Evolutionary conservation across 352 stramenopile species (phyloP).

Genomic region (Pythium rhizo-oryzae): DNA sequence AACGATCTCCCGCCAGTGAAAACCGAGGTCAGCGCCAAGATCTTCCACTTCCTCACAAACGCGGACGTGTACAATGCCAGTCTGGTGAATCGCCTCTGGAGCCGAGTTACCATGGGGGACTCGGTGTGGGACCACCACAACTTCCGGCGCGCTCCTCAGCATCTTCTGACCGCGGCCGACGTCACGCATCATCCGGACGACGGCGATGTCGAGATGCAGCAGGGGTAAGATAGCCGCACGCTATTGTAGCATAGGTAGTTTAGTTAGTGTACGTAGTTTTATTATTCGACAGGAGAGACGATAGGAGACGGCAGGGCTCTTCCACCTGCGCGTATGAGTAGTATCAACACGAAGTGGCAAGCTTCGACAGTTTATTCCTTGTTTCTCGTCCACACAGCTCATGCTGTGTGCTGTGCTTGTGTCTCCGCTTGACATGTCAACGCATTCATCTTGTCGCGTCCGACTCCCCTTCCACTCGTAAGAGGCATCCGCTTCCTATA

Average conservation of each 20-base stretch:
- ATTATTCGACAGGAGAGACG: constrained; percentile 10
- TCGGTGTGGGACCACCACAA: constrained; percentile 82
- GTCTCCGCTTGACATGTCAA: neutral
- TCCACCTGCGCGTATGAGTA: constrained; percentile 11
- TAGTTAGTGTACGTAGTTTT: constrained; percentile 20
- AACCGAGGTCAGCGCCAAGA: constrained; percentile 53
- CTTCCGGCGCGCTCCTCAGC: constrained; percentile 35
- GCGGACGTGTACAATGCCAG: constrained; percentile 83
- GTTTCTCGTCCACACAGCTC: too few relatives aligned
- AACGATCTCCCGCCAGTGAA: constrained; percentile 57
- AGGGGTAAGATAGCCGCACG: neutral
- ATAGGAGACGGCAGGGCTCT: neutral
- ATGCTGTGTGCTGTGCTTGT: too few relatives aligned
- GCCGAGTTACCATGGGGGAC: constrained; percentile 69
- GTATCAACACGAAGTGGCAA: constrained; percentile 10
- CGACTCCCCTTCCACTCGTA: constrained; percentile 12
- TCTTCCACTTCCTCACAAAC: constrained; percentile 78
- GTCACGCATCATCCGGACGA: constrained; percentile 19
- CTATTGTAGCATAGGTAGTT: constrained; percentile 8
- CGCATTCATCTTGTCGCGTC: neutral
- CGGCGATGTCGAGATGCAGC: constrained; percentile 24
- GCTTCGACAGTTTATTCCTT: neutral
- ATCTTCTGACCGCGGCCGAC: constrained; percentile 15
- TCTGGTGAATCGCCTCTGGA: constrained; percentile 86
- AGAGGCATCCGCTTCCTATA: neutral